These are phyloP conservation scores for Rhododendron ovatum DNA, from an alignment of 148 eudicot species.

Conservation along the genomic window DNA sequence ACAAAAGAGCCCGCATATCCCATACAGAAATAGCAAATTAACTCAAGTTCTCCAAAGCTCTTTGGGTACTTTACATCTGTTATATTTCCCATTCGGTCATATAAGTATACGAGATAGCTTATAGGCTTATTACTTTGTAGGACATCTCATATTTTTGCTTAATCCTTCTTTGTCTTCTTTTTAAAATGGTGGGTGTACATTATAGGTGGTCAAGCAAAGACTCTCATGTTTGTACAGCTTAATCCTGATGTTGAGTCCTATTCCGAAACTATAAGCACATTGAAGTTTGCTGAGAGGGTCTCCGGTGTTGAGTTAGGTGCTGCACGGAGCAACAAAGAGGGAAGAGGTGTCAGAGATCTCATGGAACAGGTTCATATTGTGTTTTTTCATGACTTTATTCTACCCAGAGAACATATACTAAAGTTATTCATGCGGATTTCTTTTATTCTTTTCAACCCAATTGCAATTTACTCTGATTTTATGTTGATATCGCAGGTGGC, in stretches of 20 bases:
- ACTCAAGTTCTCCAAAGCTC: slow-evolving; percentile 98
- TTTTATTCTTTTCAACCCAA: not conserved
- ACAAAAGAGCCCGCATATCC: slow-evolving; percentile 82
- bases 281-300: slow-evolving; percentile 97
- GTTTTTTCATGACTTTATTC: not conserved
- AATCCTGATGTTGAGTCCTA: slow-evolving; percentile 92
- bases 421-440: not conserved
- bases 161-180: not conserved
- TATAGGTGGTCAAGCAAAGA: slow-evolving; percentile 97
- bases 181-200: slow-evolving; percentile 3
- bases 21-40: slow-evolving; percentile 92
- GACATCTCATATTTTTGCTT: not conserved
- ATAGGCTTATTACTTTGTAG: not conserved
- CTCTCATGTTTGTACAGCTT: slow-evolving; percentile 97
- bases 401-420: not conserved
- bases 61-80: slow-evolving; percentile 42
- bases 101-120: not conserved
- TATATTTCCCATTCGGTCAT: not conserved
- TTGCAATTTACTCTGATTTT: not conserved
- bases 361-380: slow-evolving; percentile 75
- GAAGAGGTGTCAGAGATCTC: slow-evolving; percentile 81
- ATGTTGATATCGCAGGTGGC: slow-evolving; percentile 46
- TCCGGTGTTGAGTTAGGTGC: slow-evolving; percentile 99
- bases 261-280: slow-evolving; percentile 86
- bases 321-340: slow-evolving; percentile 81